Base-by-base conservation (phyloP, 2,329 filamentous ascomycete species). In the Aspergillus tamarii region DNA sequence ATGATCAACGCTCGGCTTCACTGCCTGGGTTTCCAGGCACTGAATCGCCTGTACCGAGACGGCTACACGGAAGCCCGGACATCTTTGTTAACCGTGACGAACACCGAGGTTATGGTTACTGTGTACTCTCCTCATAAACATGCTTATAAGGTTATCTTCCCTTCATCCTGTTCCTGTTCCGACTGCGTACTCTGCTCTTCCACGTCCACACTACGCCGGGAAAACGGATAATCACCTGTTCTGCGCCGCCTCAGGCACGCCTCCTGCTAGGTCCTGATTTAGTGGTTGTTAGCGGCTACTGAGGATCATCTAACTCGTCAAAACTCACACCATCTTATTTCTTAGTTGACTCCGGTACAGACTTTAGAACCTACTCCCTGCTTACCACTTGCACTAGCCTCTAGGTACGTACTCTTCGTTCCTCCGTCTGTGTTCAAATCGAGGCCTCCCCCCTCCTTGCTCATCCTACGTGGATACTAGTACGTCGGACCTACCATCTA, bases 1-100 rank as follows among this genome's bases (percentile, higher is more conserved):
- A 46, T 46, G 43, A 46, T 46, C 43, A 46, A 23, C 43, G 21
- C 45, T 48, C 45, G 45, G 45, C 45, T 28, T 1, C 16, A 14
- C 11, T 46, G 46, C 60, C 60, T 46, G 28, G 45, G 26, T 39
- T 48, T 28, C 12, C 53, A 57, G 53, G 59, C 53, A 61, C 12
- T 39, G 4, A 28, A 19, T 41, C 19, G 39, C 39, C 48, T 48
- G 12, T 26, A 14, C 48, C 48, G 48, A 52, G 48, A 60, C 64
- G 64, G 64, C 60, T 58, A 46, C 60, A 64, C 62, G 64, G 64
- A 66, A 62, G 34, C 57, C 62, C 60, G 64, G 64, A 43, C 62
- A 10, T 59, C 21, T 53, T 11, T 21, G 48, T 59, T 58, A 45
- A 26, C 36, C 34, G 48, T 52, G 28, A 32, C 23, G 43, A 16